Percentiles rank a stretch among this genome's conserved stretches.
phyloP scores from a whole-genome alignment of 1,284 basidiomycete species.

The Chondrostereum purpureum region DNA sequence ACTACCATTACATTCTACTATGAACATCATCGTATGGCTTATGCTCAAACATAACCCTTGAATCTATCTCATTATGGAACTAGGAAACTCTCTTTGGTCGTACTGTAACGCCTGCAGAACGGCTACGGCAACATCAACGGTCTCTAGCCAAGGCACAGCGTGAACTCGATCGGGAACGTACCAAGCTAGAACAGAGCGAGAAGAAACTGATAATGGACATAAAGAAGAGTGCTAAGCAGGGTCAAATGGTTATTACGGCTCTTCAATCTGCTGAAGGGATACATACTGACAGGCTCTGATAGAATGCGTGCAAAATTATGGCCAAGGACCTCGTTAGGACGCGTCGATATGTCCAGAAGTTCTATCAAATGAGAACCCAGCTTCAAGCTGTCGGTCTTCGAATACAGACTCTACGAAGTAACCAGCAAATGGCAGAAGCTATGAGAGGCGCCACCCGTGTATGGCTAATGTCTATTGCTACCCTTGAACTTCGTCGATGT shows the following conservation, averaged over 20 bases:
- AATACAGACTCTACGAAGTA: constrained; percentile 94
- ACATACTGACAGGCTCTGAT: constrained; percentile 15
- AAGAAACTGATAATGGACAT: constrained; percentile 93
- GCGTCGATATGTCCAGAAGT: constrained; percentile 93
- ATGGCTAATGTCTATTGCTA: constrained; percentile 22
- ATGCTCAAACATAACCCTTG: too few species aligned
- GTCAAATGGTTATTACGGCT: constrained; percentile 76
- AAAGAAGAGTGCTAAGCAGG: constrained; percentile 92
- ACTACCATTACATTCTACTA: too few species aligned
- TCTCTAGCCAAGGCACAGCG: constrained; percentile 94
- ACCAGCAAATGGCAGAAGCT: constrained; percentile 98
- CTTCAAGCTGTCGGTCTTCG: constrained; percentile 93
- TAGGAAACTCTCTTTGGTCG: constrained; percentile 94
- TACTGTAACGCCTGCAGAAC: constrained; percentile 91
- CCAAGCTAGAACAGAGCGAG: constrained; percentile 92
- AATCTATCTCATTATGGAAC: constrained; percentile 53
- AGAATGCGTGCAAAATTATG: constrained; percentile 99
- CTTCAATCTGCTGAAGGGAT: constrained; percentile 1
- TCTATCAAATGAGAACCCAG: constrained; percentile 98
- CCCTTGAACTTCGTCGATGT: too few species aligned
- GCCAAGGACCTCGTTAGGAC: constrained; percentile 98
- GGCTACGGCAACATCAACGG: constrained; percentile 93
- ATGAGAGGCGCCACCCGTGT: constrained; percentile 98
- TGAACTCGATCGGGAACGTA: constrained; percentile 92
- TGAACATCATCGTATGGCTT: constrained; percentile 67